Evolutionary conservation across 2,329 filamentous ascomycete species (phyloP), one percentile per base, ranked within the genome.

Genomic region (Colletotrichum abscissum): DNA sequence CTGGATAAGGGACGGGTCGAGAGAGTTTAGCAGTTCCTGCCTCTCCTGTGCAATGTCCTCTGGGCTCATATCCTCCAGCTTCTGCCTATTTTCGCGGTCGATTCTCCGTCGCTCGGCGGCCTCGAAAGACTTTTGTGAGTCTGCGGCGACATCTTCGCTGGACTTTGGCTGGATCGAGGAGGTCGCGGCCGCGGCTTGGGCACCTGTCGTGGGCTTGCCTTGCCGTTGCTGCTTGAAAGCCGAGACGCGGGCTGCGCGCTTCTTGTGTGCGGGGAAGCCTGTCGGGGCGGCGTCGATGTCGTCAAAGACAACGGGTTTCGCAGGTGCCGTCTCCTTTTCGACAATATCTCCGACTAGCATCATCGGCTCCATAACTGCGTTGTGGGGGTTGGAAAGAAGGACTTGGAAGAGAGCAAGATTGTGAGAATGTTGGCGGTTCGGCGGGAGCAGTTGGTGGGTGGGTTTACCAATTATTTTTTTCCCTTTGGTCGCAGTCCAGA

Each of bases 181-280:
- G 5, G 60, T 19, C 4, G 54, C 46, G 11, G 66, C 75, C 9
- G 76, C 75, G 16, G 72, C 28, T 9, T 26, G 76, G 57, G 80
- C 77, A 14, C 81, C 76, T 75, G 82, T 69, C 35, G 75, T 68
- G 56, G 76, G 62, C 12, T 79, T 76, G 7, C 75, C 75, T 63
- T 86, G 83, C 74, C 89, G 87, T 79, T 91, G 90, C 78, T 94
- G 92, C 81, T 95, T 97, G 85, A 98, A 98, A 1, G 93, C 89
- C 1, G 95, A 98, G 8, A 90, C 83, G 70, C 89, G 89, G 69
- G 87, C 42, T 19, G 42, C 88, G 76, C 95, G 91, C 81, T 94
- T 95, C 82, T 93, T 97, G 81, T 95, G 95, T 72, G 92, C 91
- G n/a, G 97, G 97, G 77, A 98, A 98, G 1, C 97, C 97, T 14